Evolutionary conservation across 352 stramenopile genomes (phyloP).

Genomic region (Phytopythium cucurbitacearum): DNA sequence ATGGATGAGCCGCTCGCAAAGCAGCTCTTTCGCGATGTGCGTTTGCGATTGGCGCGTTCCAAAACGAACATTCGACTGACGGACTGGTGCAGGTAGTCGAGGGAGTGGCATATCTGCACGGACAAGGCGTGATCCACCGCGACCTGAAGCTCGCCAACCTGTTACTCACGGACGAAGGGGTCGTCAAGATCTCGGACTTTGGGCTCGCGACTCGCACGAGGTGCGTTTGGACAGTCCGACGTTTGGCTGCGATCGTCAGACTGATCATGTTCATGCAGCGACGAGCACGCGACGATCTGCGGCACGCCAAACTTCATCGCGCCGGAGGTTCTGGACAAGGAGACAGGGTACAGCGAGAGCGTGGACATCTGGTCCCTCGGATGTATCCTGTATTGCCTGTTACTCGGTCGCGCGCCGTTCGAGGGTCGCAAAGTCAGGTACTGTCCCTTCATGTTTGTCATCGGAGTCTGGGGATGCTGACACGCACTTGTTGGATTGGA

Average conservation of each 20-base stretch:
- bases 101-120: conserved; percentile 60
- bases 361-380: conserved; percentile 82
- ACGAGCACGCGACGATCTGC: conserved; percentile 64
- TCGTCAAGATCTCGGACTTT: conserved; percentile 78
- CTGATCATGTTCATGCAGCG: conserved; percentile 14
- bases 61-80: not conserved
- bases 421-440: conserved; percentile 73
- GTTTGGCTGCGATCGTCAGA: not conserved
- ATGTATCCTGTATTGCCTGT: conserved; percentile 72
- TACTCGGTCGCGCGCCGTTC: conserved; percentile 64
- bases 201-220: conserved; percentile 56
- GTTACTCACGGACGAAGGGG: conserved; percentile 38
- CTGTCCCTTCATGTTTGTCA: not conserved
- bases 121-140: conserved; percentile 57
- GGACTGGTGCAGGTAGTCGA: conserved; percentile 19
- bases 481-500: not conserved
- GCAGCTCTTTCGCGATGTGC: conserved; percentile 47
- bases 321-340: conserved; percentile 53
- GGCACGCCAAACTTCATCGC: conserved; percentile 85
- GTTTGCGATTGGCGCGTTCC: not conserved
- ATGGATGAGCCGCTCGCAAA: conserved; percentile 46
- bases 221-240: conserved; percentile 10
- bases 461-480: not conserved
- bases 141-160: conserved; percentile 80
- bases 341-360: conserved; percentile 44